Evolutionary conservation across 2,329 filamentous ascomycete genomes (phyloP), one percentile per base, ranked within the genome.

Genomic region (Cryphonectria carpinicola): DNA sequence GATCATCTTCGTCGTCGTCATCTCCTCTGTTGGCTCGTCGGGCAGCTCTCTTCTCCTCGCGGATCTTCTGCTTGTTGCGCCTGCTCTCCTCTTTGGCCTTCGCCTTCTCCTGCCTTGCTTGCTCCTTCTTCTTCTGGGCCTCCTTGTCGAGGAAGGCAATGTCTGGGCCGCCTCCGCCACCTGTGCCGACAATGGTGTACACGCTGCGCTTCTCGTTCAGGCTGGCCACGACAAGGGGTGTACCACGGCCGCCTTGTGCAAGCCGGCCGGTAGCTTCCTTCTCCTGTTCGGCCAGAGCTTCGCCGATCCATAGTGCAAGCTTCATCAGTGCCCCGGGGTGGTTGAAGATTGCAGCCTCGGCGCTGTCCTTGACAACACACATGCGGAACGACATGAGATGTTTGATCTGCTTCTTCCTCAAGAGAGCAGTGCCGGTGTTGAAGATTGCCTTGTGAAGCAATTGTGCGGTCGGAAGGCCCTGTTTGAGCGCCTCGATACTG

Each of bases 291-390:
- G 92, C 89, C 61, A 98, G 90, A 0, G 96, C 96, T 81, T 98
- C 95, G 62, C 92, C 93, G 58, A 99, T 89, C 96, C 96, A 99
- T 3, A 97, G 86, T 0, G 95, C 95, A 19, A 99, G 87, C 80
- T 98, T 98, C 2, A 95, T 97, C 35, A 99, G 84, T 1, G 96
- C 96, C 7, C 95, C 93, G 0, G 96, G 95, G 77, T 98, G 95
- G 0, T 92, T 94, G 81, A 99, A 99, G 14, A 98, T 87, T n/a
- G 88, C 83, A 0, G 97, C 92, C 76, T 98, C 96, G 0, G 95
- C 94, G 0, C 95, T 94, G 77, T 98, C 96, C 79, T 97, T 97
- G 76, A 99, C 94, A 4, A 98, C 92, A 46, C 93, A 97, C 87
- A 99, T 94, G 65, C 96, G 93, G 80, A 98, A 99, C 0, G 95